Evolutionary conservation across 345 rosid genomes (phyloP).

Genomic region (Citrus sp.): DNA sequence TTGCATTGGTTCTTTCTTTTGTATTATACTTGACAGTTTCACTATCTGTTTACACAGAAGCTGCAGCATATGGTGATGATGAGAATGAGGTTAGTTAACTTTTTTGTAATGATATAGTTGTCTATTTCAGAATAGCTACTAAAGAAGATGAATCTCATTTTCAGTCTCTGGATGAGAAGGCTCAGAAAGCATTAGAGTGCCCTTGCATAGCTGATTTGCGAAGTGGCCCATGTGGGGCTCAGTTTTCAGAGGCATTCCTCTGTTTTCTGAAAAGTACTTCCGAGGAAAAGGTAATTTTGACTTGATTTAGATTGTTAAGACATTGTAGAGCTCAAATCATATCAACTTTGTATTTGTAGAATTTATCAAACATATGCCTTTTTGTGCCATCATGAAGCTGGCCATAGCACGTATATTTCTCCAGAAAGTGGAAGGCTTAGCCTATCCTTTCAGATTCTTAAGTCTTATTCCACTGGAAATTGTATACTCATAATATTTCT

Average conservation of each 20-base stretch:
- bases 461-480: not conserved
- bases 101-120: not conserved
- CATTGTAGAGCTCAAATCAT: not conserved
- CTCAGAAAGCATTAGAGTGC: slow-evolving; percentile 80
- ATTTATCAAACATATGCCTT: not conserved
- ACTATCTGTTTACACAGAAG: slow-evolving; percentile 49
- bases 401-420: no score
- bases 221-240: slow-evolving; percentile 65
- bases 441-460: no score
- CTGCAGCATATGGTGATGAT: slow-evolving; percentile 60
- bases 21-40: slow-evolving; percentile 13
- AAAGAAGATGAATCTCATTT: slow-evolving; percentile 26
- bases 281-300: slow-evolving; percentile 64
- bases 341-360: not conserved
- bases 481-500: not conserved
- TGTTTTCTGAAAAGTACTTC: slow-evolving; percentile 87
- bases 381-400: not conserved
- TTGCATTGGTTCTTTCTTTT: not conserved
- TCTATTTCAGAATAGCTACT: not conserved
- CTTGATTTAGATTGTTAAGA: not conserved
- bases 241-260: slow-evolving; percentile 79
- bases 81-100: slow-evolving; percentile 49
- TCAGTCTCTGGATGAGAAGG: slow-evolving; percentile 74
- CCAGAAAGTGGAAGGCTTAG: no score
- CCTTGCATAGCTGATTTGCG: slow-evolving; percentile 88